Base-by-base conservation (phyloP, 768 basidiomycete species). In the Boletus vinaceobasis region DNA sequence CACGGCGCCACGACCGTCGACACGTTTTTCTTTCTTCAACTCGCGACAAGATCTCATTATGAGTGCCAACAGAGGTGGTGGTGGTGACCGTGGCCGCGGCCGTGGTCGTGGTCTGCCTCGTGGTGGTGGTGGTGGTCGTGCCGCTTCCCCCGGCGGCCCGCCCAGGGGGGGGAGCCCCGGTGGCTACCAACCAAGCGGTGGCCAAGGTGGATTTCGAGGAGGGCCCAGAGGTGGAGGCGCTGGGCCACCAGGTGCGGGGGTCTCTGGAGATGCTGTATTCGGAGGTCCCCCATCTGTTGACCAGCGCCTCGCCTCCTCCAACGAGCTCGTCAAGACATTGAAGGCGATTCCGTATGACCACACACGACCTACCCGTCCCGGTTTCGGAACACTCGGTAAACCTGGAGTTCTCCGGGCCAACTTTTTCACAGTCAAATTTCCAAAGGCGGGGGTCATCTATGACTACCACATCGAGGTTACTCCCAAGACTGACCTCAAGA, bases 401-500 rank as follows among this genome's bases (percentile, higher is more conserved):
- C 4, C 62, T 23, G 71, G 77, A 50, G 74, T 70, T 23, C 63
- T 83, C 8, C 76, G 82, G 1, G 65, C 79, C 37, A 82, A 82
- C 54, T 81, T 81, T 62, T 82, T 83, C 59, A 57, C 80, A 0
- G 61, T 80, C 50, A 69, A 63, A 21, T 69, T 80, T 32, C 73
- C 77, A 0, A 73, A 73, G 48, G 15, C 2, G 7, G 71, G 67
- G 0, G 58, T 71, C 17, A 55, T 82, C 4, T 74, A 73, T 50
- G 80, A 83, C 56, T 82, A 82, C 55, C 72, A 73, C 31, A 68
- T 79, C 54, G 59, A 67, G 0, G 61, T 79, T 10, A 45, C 61
- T 2, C 79, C 78, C 21, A 62, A 42, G 13, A 71, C 69, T 1
- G 58, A 69, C 44, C 60, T 74, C 48, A 75, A 66, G 54, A 69